A percentile compares a stretch with the other conserved stretches of the same genome.
phyloP scores from a whole-genome alignment of 1,284 basidiomycete genomes.

The Chalciporus sp. region DNA sequence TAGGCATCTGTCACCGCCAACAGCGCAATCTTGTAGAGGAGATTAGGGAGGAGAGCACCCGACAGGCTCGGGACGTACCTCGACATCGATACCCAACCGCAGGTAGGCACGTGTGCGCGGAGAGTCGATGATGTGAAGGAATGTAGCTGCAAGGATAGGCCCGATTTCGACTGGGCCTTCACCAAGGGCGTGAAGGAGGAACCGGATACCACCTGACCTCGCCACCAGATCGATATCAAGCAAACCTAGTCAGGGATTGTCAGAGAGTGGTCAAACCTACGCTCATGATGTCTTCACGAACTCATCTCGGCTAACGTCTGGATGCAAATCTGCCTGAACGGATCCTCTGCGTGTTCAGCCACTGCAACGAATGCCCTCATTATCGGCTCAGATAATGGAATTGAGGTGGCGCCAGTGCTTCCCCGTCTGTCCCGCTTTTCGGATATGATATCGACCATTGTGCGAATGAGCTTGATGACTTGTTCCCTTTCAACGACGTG shows the following conservation, averaged over 20 bases:
- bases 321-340: constrained; percentile 81
- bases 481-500: constrained; percentile 90
- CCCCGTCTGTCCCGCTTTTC: constrained; percentile 48
- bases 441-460: constrained; percentile 75
- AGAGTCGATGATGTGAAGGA: constrained; percentile 85
- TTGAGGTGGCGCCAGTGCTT: constrained; percentile 43
- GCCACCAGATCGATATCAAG: constrained; percentile 87
- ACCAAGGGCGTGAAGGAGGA: constrained; percentile 83
- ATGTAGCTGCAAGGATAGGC: constrained; percentile 81
- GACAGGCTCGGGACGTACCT: constrained; percentile 53
- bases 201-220: constrained; percentile 83
- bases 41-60: constrained; percentile 14
- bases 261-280: constrained; percentile 9
- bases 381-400: constrained; percentile 75
- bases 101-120: constrained; percentile 84
- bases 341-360: constrained; percentile 91
- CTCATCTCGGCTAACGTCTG: constrained; percentile 92
- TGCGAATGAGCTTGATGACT: constrained; percentile 90
- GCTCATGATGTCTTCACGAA: constrained; percentile 39
- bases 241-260: constrained; percentile 51
- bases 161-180: constrained; percentile 89
- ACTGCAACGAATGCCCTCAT: constrained; percentile 90
- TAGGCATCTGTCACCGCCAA: constrained; percentile 91
- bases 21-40: constrained; percentile 66
- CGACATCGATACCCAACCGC: constrained; percentile 84